phyloP scores from a whole-genome alignment of 1,284 basidiomycete genomes.

The Ceratobasidium sp. region DNA sequence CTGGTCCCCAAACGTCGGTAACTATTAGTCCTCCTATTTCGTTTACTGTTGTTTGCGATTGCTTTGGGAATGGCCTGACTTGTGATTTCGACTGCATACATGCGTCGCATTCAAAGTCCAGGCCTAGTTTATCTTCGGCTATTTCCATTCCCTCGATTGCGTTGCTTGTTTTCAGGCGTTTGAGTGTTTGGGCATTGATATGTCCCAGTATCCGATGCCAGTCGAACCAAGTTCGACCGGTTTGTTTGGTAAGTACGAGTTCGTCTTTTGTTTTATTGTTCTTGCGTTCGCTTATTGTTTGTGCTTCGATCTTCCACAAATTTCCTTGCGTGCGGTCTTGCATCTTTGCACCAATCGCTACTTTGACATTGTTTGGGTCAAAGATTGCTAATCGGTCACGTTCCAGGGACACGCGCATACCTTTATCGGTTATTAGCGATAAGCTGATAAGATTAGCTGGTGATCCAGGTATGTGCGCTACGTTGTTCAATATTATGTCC shows the following conservation, averaged over 20 bases:
- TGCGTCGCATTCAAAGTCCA: conserved; percentile 26
- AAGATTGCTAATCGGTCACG: not conserved
- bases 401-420: not conserved
- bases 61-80: conserved; percentile 49
- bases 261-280: conserved; percentile 11
- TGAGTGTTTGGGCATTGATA: conserved; percentile 46
- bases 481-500: not conserved
- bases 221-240: conserved; percentile 25
- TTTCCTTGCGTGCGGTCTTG: not conserved
- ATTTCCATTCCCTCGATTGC: conserved; percentile 12
- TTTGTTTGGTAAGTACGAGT: conserved; percentile 25
- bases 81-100: conserved; percentile 14
- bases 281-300: conserved; percentile 1
- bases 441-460: conserved; percentile 57
- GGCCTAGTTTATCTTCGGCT: conserved; percentile 1
- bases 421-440: conserved; percentile 16
- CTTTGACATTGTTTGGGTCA: conserved; percentile 50
- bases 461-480: conserved; percentile 54
- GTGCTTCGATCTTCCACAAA: conserved; percentile 6
- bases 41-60: conserved; percentile 44
- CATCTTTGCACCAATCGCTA: not conserved
- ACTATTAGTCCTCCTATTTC: conserved; percentile 52
- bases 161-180: not conserved
- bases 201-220: conserved; percentile 59
- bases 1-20: conserved; percentile 53